phyloP scores from a whole-genome alignment of 2,329 filamentous ascomycete species.

The Bimuria novae-zelandiae region DNA sequence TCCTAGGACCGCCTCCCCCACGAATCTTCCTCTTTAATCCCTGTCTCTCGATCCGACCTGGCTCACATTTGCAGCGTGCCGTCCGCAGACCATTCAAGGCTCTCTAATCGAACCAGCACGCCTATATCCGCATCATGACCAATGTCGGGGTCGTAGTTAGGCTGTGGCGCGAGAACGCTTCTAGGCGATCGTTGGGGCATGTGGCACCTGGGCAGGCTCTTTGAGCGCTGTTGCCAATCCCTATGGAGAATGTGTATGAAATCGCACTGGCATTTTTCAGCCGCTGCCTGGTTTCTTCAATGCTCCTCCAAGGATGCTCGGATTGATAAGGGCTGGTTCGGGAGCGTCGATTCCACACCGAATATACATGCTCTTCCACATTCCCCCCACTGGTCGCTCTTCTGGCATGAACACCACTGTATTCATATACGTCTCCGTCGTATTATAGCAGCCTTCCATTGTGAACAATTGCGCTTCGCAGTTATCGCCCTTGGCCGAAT shows the following conservation, averaged over 20 bases:
- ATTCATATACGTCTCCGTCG: slow-evolving; percentile 34
- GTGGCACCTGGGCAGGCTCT: no score
- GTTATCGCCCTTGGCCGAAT: slow-evolving; percentile 38
- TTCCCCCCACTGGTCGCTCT: slow-evolving; percentile 35
- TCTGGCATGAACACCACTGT: slow-evolving; percentile 45
- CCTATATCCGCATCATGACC: no score
- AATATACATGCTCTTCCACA: slow-evolving; percentile 44
- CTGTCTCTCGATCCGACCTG: not conserved
- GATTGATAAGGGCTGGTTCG: slow-evolving; percentile 36
- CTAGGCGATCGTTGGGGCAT: no score
- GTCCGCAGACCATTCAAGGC: no score
- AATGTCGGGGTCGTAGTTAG: no score
- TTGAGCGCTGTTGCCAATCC: not conserved
- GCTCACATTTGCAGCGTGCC: no score
- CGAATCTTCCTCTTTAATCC: not conserved
- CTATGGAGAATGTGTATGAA: no score
- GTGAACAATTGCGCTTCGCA: slow-evolving; percentile 44
- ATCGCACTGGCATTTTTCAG: no score
- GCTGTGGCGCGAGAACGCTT: no score
- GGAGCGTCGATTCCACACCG: slow-evolving; percentile 38
- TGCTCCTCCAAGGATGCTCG: slow-evolving; percentile 31
- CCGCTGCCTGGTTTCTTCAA: slow-evolving; percentile 32
- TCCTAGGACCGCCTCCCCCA: not conserved
- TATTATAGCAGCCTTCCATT: slow-evolving; percentile 34
- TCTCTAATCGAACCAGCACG: no score